Evolutionary conservation across 805 yeast species (phyloP), one percentile per base, ranked within the genome.

Genomic region (Saturnispora dispora): DNA sequence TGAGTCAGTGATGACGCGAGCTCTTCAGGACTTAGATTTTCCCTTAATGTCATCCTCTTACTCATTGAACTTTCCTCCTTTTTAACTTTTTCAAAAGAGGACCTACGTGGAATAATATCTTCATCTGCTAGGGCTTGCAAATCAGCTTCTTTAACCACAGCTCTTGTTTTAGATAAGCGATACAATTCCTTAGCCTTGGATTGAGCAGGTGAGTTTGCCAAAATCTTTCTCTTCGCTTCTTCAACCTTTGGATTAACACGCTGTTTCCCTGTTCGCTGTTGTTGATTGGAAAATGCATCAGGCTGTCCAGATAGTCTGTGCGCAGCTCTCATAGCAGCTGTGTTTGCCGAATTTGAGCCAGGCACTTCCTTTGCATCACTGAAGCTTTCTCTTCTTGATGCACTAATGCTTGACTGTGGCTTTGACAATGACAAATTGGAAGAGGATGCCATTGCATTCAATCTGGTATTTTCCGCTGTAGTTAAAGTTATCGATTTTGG

Each of bases 401-500:
- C 22, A 30, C 13, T 30, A 8, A 15, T 28, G 23, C 28, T 47
- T 30, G n/a, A 9, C 6, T 32, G 28, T 22, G 23, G 30, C n/a
- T 30, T 25, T n/a, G 46, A n/a, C 36, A 44, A 20, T 1, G 25
- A 30, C 9, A 44, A 28, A 22, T n/a, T 44, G 10, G 47, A 36
- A 7, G 67, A 68, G n/a, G 69, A 60, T 6, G 81, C 73, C 60
- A 79, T 63, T 1, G 91, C 84, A 65, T 85, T 85, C 52, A 83
- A 62, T 53, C 89, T 73, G 0, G 93, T 85, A 63, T 85, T 85
- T 60, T 85, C 89, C 1, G 90, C 90, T 0, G 93, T 85, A 1
- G 90, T 75, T 50, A 83, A 65, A 0, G 87, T 81, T 43, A 83
- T 61, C 58, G 83, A 83, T 0, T 86, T 88, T 53, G 75, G 76